Base-by-base conservation (phyloP, 2,329 filamentous ascomycete species). In the Fusarium sp. region DNA sequence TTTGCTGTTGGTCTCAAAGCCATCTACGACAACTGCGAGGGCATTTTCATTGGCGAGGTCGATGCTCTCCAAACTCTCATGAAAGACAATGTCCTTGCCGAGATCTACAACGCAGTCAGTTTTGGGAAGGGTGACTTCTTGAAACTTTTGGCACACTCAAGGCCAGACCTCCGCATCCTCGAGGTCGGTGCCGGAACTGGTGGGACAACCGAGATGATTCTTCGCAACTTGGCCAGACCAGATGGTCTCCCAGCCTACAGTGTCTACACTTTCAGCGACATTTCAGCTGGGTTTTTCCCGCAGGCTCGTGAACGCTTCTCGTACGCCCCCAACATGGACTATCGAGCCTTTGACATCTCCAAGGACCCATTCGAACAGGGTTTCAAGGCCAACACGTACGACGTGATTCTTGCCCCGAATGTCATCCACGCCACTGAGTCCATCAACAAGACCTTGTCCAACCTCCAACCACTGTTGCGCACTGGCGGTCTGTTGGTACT, bases 131-230 rank as follows among this genome's bases (percentile, higher is more conserved):
- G 65, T 4, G 52, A 47, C 22, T 35, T 30, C 35, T 50, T 67
- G 27, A 52, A 60, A 6, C 47, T 58, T 33, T 50, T 73, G 3
- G 60, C 52, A 17, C 69, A 71, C 17, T 37, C 35, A 3, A 69
- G 75, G 9, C 77, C 78, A 1, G 63, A 69, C 14, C 64, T 81
- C 10, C 69, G 65, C 17, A 60, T 81, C 22, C 74, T 81, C 1
- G 79, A 81, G 61, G 66, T 81, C 32, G 79, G 78, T 10, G 75
- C 73, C 7, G 77, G 77, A 14, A 85, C 81, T 1, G 83, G 83
- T 4, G 78, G 79, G 8, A 79, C 82, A 33, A 85, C 83, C 1
- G 59, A 63, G 8, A 74, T 74, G 6, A 61, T 81, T 20, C 32
- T 84, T 1, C 4, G 59, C 62, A 30, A 67, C 79, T 38, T 56